A percentile compares a stretch with the other conserved stretches of the same genome.
phyloP scores from a whole-genome alignment of 2,329 filamentous ascomycete genomes.

The Alternaria sp. region DNA sequence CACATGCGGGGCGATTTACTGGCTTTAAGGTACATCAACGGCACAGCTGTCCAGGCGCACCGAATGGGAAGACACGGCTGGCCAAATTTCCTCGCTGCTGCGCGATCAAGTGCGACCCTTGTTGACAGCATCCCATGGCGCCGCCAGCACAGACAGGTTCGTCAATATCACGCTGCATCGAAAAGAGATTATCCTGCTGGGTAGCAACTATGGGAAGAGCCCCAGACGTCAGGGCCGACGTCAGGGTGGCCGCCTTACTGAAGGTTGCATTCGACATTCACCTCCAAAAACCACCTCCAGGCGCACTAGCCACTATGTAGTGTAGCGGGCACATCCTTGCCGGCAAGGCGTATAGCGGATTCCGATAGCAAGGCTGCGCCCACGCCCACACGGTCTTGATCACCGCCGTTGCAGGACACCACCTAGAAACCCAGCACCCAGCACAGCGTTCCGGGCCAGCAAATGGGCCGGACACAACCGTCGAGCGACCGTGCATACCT shows the following conservation, averaged over 20 bases:
- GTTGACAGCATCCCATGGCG: slow-evolving; percentile 34
- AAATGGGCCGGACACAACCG: slow-evolving; percentile 49
- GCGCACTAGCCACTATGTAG: slow-evolving; percentile 1
- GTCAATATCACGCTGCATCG: slow-evolving; percentile 42
- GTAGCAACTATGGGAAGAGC: slow-evolving; percentile 8
- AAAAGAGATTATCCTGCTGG: slow-evolving; percentile 36
- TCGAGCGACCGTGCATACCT: slow-evolving; percentile 34
- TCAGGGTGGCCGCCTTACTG: slow-evolving; percentile 14
- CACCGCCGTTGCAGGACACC: slow-evolving; percentile 25
- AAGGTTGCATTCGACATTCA: slow-evolving; percentile 3
- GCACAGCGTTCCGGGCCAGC: slow-evolving; percentile 46
- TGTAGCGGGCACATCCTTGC: slow-evolving; percentile 2
- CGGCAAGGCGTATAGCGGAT: slow-evolving; percentile 7
- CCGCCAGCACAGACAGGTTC: slow-evolving; percentile 41
- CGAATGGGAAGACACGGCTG: slow-evolving; percentile 40
- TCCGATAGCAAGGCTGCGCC: slow-evolving; percentile 19
- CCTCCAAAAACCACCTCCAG: neutral
- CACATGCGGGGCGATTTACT: slow-evolving; percentile 33
- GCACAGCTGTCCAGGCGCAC: slow-evolving; percentile 31
- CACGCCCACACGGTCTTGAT: slow-evolving; percentile 21
- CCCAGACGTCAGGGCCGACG: slow-evolving; percentile 15
- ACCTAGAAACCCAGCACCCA: slow-evolving; percentile 42
- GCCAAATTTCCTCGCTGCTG: slow-evolving; percentile 30
- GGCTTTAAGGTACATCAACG: slow-evolving; percentile 31
- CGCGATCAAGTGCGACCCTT: slow-evolving; percentile 44